phyloP scores from a whole-genome alignment of 192 early-diverging fungal species.

The Entomortierella beljakovae region DNA sequence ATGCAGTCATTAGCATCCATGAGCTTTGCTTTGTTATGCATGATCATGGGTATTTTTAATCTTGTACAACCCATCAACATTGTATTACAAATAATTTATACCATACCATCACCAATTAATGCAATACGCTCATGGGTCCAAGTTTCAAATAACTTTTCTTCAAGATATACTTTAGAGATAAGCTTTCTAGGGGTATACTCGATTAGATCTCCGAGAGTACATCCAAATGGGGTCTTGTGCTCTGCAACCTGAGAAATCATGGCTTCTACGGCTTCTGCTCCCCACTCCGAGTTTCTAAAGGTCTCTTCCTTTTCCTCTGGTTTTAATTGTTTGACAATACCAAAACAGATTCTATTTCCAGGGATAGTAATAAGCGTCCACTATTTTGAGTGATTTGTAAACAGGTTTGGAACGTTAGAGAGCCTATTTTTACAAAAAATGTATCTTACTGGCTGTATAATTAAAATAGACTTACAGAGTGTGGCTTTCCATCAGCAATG shows the following conservation, averaged over 20 bases:
- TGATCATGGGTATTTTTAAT: neutral
- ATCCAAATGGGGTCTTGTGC: slow-evolving; percentile 13
- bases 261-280: too few species aligned
- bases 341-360: slow-evolving; percentile 12
- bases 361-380: slow-evolving; percentile 22
- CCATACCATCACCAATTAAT: slow-evolving; percentile 39
- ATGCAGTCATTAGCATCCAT: neutral
- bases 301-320: slow-evolving; percentile 17
- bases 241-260: slow-evolving; percentile 7
- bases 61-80: neutral
- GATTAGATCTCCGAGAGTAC: slow-evolving; percentile 27
- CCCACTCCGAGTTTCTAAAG: slow-evolving; percentile 35
- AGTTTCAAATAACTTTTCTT: slow-evolving; percentile 44
- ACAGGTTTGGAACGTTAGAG: too few species aligned
- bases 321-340: slow-evolving; percentile 18
- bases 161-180: slow-evolving; percentile 40
- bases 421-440: neutral
- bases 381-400: too few species aligned
- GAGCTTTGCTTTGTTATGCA: neutral
- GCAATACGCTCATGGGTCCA: slow-evolving; percentile 31
- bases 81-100: too few species aligned
- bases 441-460: neutral
- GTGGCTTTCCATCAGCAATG: slow-evolving; percentile 19
- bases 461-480: slow-evolving; percentile 19
- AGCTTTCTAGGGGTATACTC: slow-evolving; percentile 14